phyloP scores from a whole-genome alignment of 2,329 filamentous ascomycete genomes.

The Juglanconis sp. region DNA sequence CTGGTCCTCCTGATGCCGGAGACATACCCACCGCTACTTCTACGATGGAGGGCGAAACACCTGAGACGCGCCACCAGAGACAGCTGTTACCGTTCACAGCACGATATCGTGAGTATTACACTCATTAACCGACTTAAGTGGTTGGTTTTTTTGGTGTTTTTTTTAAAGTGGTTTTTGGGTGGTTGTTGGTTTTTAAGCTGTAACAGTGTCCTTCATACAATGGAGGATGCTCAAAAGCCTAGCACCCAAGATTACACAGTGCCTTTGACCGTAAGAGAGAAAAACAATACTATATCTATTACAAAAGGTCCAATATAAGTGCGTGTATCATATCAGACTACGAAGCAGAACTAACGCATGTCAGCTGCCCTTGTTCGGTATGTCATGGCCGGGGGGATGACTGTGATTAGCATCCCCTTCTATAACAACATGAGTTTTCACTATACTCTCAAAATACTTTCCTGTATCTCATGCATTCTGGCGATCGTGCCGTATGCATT shows the following conservation, averaged over 20 bases:
- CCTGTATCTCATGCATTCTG: conserved; percentile 26
- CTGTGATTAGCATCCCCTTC: conserved; percentile 32
- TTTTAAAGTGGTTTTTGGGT: too few species aligned
- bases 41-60: conserved; percentile 58
- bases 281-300: too few species aligned
- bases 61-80: conserved; percentile 61
- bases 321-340: too few species aligned
- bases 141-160: too few species aligned
- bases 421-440: conserved; percentile 32
- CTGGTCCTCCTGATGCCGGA: conserved; percentile 63
- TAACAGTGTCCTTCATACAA: too few species aligned
- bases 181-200: too few species aligned
- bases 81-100: conserved; percentile 58
- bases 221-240: too few species aligned
- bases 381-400: conserved; percentile 31
- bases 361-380: conserved; percentile 28
- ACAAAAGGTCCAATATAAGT: too few species aligned
- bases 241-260: too few species aligned
- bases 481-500: conserved; percentile 29
- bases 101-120: conserved; percentile 52
- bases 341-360: too few species aligned
- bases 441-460: conserved; percentile 32
- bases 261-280: too few species aligned
- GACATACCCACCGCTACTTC: conserved; percentile 56
- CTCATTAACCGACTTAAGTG: conserved; percentile 23